Conservation (phyloP, 2,329 filamentous ascomycete species). For the Ascochyta koolunga region DNA sequence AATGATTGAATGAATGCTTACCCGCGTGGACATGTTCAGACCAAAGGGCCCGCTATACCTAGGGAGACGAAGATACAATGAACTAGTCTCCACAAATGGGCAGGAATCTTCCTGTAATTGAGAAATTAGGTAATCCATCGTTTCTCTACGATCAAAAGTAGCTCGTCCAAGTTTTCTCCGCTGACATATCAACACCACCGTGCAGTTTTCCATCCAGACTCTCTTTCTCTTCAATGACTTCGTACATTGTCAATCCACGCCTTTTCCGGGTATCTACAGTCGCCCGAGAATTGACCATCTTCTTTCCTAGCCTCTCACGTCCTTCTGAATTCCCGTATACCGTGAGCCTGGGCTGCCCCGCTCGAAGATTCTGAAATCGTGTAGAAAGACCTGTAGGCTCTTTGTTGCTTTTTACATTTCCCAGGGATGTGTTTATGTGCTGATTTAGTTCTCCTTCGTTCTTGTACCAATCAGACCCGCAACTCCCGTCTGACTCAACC, state of each 20-base stretch:
- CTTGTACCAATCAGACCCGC: neutral
- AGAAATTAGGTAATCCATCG: too few species aligned
- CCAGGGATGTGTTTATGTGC: neutral
- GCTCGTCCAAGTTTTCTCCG: neutral
- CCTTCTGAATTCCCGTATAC: constrained; percentile 8
- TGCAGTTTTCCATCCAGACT: neutral
- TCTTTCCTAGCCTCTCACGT: neutral
- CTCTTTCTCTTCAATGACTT: constrained; percentile 13
- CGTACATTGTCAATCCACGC: neutral
- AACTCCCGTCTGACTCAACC: neutral
- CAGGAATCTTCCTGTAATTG: too few species aligned
- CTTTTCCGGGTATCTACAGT: neutral
- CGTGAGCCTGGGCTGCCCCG: constrained; percentile 9
- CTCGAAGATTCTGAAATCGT: constrained; percentile 1
- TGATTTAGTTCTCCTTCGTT: neutral
- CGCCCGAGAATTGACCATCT: neutral
- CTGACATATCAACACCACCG: neutral
- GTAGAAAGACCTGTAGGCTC: constrained; percentile 1
- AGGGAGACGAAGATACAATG: too few species aligned
- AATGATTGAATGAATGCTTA: neutral
- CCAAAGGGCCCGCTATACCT: too few species aligned
- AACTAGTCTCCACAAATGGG: too few species aligned
- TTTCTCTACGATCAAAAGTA: neutral
- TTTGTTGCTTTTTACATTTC: neutral
- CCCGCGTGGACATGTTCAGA: too few species aligned